Evolutionary conservation across 169 alveolate species (phyloP), one percentile per base, ranked within the genome.

Genomic region (Plasmodium malariae): DNA sequence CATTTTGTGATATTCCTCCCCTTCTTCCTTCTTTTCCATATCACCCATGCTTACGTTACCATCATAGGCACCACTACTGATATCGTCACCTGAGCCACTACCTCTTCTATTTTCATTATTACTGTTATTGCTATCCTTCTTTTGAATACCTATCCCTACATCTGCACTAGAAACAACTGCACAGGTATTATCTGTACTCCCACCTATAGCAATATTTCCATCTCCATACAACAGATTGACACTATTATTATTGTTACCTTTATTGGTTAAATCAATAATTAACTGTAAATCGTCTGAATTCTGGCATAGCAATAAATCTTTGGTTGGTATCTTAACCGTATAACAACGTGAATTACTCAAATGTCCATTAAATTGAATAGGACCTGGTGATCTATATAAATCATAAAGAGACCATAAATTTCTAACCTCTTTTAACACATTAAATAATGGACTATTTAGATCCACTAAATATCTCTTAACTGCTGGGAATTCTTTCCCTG

Each of bases 341-440:
- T 76, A 94, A 54, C 93, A 92, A 51, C 91, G 74, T 3, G 93
- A 32, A 59, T 91, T 89, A 36, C 96, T 88, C n/a, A 93, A 73
- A 11, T 92, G 94, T 17, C 97, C 97, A 70, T 96, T 96, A 73
- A 98, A 96, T 92, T 98, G 99, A 67, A 98, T 96, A 2, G 99
- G 99, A 2, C 99, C 99, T 37, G 99, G 99, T 26, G 98, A 96
- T 12, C 98, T 89, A 92, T 97, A 98, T 83, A 95, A 92, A 87
- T 97, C 99, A 40, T 95, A 95, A 40, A 88, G 92, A 43, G 97
- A 97, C 99, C 99, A 98, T 57, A 93, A 87, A 0, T 95, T 98
- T 63, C 99, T 97, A 17, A 96, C 98, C 48, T 95, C 88, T 76
- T 95, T 97, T 85, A 96, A 97, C n/a, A 95, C 96, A 57, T 95